A percentile compares a stretch with the other conserved stretches of the same genome.
phyloP scores from a whole-genome alignment of 2,329 filamentous ascomycete species.

The Fusarium camptoceras region DNA sequence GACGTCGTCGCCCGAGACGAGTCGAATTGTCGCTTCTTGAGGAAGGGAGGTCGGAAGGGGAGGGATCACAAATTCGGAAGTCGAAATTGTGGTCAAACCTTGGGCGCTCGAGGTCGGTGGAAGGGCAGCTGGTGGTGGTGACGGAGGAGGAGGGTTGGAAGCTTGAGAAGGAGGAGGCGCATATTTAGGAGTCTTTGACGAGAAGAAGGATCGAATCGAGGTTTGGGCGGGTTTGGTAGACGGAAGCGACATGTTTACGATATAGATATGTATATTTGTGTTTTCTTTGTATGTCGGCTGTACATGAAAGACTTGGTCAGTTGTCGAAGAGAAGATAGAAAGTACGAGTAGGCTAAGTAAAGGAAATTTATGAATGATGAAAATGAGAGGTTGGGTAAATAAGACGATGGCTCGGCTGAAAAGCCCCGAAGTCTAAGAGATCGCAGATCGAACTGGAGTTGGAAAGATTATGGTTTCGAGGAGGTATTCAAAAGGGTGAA shows the following conservation, averaged over 20 bases:
- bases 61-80: constrained; percentile 40
- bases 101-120: constrained; percentile 45
- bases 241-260: constrained; percentile 55
- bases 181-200: constrained; percentile 57
- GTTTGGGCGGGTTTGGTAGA: constrained; percentile 58
- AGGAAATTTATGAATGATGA: neutral
- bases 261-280: neutral
- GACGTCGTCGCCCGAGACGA: constrained; percentile 63
- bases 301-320: neutral
- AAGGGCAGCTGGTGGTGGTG: constrained; percentile 44
- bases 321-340: neutral
- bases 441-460: neutral
- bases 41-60: constrained; percentile 53
- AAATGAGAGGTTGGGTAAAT: constrained; percentile 2
- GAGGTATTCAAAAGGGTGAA: constrained; percentile 18
- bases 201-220: constrained; percentile 74
- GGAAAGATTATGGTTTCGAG: constrained; percentile 26
- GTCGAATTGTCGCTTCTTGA: constrained; percentile 64
- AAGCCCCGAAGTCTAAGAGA: constrained; percentile 8
- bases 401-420: constrained; percentile 11
- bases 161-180: constrained; percentile 50
- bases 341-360: neutral
- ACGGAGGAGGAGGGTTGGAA: constrained; percentile 38
- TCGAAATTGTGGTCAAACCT: constrained; percentile 8
- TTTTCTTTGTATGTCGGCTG: neutral